Base-by-base conservation (phyloP, 495 filamentous ascomycete species). In the Podospora fimiseda region DNA sequence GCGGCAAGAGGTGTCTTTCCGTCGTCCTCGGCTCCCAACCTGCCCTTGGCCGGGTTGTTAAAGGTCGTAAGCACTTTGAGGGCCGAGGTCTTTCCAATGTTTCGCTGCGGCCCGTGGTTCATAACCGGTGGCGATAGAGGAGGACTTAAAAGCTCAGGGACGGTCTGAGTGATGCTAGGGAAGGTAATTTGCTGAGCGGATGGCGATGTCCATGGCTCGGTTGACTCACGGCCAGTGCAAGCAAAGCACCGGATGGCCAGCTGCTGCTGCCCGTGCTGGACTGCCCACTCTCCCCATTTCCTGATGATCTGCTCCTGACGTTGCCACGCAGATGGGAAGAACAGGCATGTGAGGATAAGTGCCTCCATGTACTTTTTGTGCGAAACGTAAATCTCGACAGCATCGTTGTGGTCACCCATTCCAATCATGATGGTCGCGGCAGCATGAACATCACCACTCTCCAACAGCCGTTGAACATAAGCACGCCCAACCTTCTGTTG, bases 21-120 rank as follows among this genome's bases (percentile, higher is more conserved):
- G 57, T 86, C 76, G 20, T 79, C 87, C 9, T 74, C 78, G 47
- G 78, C 80, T 33, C 88, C 86, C 67, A 91, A 89, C 53, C 79
- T 82, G 59, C 80, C 78, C 48, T 80, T 79, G 38, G 79, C 72
- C 24, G 74, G 69, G n/a, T 78, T 68, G 18, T 83, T 84, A 50
- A 98, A 97, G 0, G 85, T 81, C 6, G 93, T 98, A 56, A 97
- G 95, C 1, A 98, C 79, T 66, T 96, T 97, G 37, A 98, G 78
- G 3, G 90, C 77, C n/a, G 89, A 85, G 11, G 82, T 84, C 70
- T 93, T 95, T 13, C 82, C 81, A 43, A 84, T 72, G 48, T 73
- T 80, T 38, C 78, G 70, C 50, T 81, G 77, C 40, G 78, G 77
- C 1, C 78, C 78, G 24, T 69, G 70, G 50, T 68, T 70, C 38